These are phyloP conservation scores for Ricinus communis DNA, from an alignment of 345 rosid species.

Conservation along the genomic window DNA sequence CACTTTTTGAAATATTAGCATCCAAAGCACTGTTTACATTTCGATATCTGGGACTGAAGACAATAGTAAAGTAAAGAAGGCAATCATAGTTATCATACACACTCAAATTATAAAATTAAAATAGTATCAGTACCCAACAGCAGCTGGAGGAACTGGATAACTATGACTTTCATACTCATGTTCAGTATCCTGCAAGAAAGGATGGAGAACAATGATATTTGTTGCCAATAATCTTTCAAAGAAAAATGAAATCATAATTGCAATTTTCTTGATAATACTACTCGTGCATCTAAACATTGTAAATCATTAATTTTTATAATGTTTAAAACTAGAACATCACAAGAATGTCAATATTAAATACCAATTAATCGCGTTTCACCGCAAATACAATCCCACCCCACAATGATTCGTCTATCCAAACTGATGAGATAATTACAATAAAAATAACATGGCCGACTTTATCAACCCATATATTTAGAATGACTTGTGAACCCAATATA, in stretches of 20 bases:
- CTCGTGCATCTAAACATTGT: neutral
- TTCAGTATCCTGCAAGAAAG: conserved; percentile 45
- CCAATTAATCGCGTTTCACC: neutral
- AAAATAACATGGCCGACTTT: neutral
- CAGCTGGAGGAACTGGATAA: conserved; percentile 43
- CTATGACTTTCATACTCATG: conserved; percentile 42
- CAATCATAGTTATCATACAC: neutral
- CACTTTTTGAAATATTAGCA: conserved; percentile 31
- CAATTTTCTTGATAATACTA: neutral
- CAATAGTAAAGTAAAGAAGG: conserved; percentile 1
- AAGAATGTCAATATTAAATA: conserved; percentile 4
- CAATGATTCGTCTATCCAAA: neutral
- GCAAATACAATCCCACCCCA: neutral
- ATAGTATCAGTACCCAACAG: conserved; percentile 30
- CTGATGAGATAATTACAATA: neutral
- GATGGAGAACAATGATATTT: conserved; percentile 5
- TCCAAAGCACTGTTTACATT: conserved; percentile 35
- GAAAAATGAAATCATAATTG: neutral
- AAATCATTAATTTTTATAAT: neutral
- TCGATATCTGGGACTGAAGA: conserved; percentile 32
- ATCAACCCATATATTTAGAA: neutral
- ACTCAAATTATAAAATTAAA: too few species aligned
- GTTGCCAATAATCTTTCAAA: neutral
- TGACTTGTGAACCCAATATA: neutral
- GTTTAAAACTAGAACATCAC: neutral